Percentiles rank a stretch among this genome's conserved stretches.
Evolutionary conservation across 805 yeast species (phyloP).

Genomic region (Saccharomycopsis sp.): DNA sequence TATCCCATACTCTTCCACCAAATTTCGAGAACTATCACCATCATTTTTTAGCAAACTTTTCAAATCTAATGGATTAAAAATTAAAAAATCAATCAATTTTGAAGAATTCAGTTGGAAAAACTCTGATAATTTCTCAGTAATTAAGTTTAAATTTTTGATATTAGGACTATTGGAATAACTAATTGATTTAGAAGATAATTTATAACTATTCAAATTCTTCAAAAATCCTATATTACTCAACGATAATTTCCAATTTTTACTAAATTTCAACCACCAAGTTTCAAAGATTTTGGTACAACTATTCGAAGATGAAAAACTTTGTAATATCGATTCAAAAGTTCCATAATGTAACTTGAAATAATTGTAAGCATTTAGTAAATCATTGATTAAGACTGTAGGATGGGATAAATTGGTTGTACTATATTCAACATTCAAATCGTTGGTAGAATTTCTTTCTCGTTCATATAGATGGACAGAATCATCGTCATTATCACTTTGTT

Average conservation of each 20-base stretch:
- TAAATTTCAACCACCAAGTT: constrained; percentile 6
- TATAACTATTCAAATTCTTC: constrained; percentile 12
- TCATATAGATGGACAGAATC: not conserved
- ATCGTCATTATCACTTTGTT: constrained; percentile 1
- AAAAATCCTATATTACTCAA: constrained; percentile 13
- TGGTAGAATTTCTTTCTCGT: not conserved
- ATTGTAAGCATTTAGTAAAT: constrained; percentile 11
- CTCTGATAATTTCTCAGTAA: constrained; percentile 15
- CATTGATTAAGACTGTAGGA: constrained; percentile 8
- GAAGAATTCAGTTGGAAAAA: constrained; percentile 17
- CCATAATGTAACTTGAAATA: constrained; percentile 14
- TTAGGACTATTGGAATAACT: constrained; percentile 11
- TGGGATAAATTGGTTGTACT: constrained; percentile 11
- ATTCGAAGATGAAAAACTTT: not conserved
- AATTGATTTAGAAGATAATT: constrained; percentile 14
- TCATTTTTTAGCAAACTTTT: not conserved
- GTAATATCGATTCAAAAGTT: constrained; percentile 1
- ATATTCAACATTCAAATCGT: constrained; percentile 7
- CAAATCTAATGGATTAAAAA: constrained; percentile 12
- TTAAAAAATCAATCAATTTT: constrained; percentile 15
- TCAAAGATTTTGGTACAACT: not conserved
- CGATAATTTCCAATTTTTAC: constrained; percentile 10
- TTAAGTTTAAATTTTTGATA: constrained; percentile 14
- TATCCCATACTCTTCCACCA: constrained; percentile 17
- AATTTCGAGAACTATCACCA: not conserved